A percentile compares a stretch with the other conserved stretches of the same genome.
phyloP scores from a whole-genome alignment of 148 eudicot species.

The Rhododendron griersonianum region DNA sequence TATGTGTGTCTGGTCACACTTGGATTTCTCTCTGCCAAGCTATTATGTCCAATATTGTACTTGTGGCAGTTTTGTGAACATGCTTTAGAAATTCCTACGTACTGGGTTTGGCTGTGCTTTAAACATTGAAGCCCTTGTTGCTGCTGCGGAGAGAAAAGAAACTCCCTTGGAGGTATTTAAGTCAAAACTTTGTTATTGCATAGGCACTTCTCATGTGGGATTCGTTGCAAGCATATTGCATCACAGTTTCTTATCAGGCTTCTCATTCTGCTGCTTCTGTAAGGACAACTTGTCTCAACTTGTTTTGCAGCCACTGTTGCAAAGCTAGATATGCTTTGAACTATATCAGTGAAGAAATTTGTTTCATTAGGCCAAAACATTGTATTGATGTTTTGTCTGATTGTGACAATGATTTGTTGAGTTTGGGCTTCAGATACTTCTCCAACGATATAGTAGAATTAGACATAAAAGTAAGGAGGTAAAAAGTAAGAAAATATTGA shows the following conservation, averaged over 20 bases:
- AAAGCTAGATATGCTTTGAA: background rate
- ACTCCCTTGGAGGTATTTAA: constrained; percentile 76
- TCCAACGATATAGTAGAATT: background rate
- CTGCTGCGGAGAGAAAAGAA: constrained; percentile 94
- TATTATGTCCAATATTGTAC: background rate
- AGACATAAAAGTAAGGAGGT: background rate
- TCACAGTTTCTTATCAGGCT: background rate
- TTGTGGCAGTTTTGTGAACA: background rate
- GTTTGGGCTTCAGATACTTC: background rate
- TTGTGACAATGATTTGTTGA: background rate
- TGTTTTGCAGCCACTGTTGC: constrained; percentile 1
- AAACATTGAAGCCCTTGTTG: constrained; percentile 91
- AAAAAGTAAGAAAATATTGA: background rate
- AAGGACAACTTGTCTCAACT: background rate
- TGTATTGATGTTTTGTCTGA: background rate
- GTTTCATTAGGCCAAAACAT: background rate
- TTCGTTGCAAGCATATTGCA: background rate
- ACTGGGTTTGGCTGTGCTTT: constrained; percentile 96
- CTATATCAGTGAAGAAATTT: background rate
- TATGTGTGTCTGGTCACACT: background rate
- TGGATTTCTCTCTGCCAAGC: background rate
- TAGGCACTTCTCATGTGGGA: background rate
- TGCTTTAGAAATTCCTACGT: background rate
- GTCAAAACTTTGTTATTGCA: background rate
- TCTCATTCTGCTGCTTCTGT: background rate